phyloP scores from a whole-genome alignment of 2,329 filamentous ascomycete genomes.

The Pleoardoris graminearum region DNA sequence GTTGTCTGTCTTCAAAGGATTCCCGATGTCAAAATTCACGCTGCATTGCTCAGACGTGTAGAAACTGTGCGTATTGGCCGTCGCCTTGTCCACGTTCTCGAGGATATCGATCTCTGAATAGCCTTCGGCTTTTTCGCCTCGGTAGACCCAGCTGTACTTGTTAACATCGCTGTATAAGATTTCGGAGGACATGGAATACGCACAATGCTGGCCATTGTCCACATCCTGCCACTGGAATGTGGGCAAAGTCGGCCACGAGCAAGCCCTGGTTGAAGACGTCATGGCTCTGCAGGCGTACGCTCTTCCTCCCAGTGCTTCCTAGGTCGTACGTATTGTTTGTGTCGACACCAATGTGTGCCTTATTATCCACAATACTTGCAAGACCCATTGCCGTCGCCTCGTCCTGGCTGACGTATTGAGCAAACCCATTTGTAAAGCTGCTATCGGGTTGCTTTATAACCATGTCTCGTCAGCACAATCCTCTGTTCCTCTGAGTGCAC shows the following conservation, averaged over 20 bases:
- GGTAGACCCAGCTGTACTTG: neutral
- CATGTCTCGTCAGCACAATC: neutral
- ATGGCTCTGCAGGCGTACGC: neutral
- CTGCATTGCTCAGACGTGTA: constrained; percentile 2
- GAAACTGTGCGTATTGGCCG: constrained; percentile 1
- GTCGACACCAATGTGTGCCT: constrained; percentile 1
- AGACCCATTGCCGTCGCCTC: neutral
- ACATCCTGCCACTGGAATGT: constrained; percentile 2
- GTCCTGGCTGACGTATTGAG: neutral
- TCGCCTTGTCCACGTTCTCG: constrained; percentile 2
- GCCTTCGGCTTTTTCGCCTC: constrained; percentile 1
- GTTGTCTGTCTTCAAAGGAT: constrained; percentile 1
- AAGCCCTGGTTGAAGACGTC: neutral
- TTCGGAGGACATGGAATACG: neutral
- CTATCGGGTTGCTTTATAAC: neutral
- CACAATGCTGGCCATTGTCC: constrained; percentile 5
- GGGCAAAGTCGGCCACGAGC: constrained; percentile 3
- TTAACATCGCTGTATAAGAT: neutral
- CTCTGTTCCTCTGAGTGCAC: neutral
- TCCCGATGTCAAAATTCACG: neutral
- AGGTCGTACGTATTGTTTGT: constrained; percentile 3
- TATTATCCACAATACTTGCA: neutral
- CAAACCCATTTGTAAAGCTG: constrained; percentile 4
- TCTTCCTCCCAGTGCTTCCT: constrained; percentile 1
- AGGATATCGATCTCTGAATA: constrained; percentile 6